Evolutionary conservation across 495 filamentous ascomycete genomes (phyloP), one percentile per base, ranked within the genome.

Genomic region (Hypoxylon rickii): DNA sequence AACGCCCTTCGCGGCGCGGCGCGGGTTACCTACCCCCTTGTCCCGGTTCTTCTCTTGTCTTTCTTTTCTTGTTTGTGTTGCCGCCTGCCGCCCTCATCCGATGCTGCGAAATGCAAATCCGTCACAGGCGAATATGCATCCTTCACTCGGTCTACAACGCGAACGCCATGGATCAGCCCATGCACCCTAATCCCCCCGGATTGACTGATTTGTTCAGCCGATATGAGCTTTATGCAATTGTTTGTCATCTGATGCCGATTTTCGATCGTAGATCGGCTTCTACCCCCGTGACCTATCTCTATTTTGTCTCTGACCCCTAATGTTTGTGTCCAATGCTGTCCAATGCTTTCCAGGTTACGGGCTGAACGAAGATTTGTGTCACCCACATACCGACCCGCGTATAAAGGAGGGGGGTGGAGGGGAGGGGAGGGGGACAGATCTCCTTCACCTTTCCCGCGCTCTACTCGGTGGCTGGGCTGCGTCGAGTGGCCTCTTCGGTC

Each of bases 141-240:
- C 60, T 64, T 58, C 54, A 58, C 60, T 64, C 60, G 54, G 60
- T 59, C 54, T 62, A 51, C 54, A 49, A 55, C 50, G 55, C 54
- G 60, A 29, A 64, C 59, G 60, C 53, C 52, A 64, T 58, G 60
- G 60, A 59, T 64, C 50, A 64, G 49, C 49, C 60, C 60, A 64
- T 64, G 54, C 60, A 64, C 34, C 50, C 55, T 64, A 26, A 21
- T 50, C 60, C 37, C 51, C 42, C 55, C 55, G 60, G 60, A 45
- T 64, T 58, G 55, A 64, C 60, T 59, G 60, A 64, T 64, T 64
- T 59, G 60, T 64, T 64, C 60, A 64, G 48, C 60, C 60, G 60
- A 59, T 64, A 64, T 59, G 60, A 58, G 55, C 60, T 59, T 64
- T 46, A 64, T 64, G 60, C 60, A 64, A 51, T 59, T 59, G 60